phyloP scores from a whole-genome alignment of 2,329 filamentous ascomycete species.

The Arthrinium phaeospermum region DNA sequence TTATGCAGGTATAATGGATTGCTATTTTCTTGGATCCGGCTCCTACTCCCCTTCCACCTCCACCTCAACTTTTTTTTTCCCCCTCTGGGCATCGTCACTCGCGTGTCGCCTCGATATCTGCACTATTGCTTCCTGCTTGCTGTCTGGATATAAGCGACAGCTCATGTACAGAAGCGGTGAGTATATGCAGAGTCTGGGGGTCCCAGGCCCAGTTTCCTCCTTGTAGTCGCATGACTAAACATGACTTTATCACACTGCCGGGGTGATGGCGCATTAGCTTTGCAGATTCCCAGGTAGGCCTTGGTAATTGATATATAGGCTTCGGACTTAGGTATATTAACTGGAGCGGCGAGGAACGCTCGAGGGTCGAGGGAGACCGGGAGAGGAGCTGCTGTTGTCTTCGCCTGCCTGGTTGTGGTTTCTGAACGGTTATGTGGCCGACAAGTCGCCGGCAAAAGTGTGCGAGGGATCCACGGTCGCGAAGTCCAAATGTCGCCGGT shows the following conservation, averaged over 20 bases:
- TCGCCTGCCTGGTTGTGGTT: neutral
- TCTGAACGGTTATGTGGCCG: neutral
- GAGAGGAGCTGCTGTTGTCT: neutral
- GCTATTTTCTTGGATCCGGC: neutral
- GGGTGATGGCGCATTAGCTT: neutral
- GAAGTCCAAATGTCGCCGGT: constrained; percentile 1
- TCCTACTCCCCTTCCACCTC: neutral
- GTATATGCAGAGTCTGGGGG: constrained; percentile 3
- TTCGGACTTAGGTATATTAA: neutral
- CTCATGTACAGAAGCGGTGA: constrained; percentile 7
- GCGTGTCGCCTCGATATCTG: neutral
- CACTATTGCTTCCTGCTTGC: neutral
- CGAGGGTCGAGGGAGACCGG: neutral
- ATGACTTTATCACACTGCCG: neutral
- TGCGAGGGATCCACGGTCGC: constrained; percentile 7
- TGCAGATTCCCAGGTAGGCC: neutral
- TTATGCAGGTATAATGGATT: neutral
- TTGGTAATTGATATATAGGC: neutral
- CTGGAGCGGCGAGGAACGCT: neutral
- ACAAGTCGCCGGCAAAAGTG: constrained; percentile 13
- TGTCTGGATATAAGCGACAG: neutral
- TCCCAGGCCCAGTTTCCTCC: neutral
- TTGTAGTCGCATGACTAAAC: neutral
- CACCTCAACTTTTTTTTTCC: neutral
- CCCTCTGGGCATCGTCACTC: neutral